Conservation (phyloP, 345 rosid species). For the Brassica incana region DNA sequence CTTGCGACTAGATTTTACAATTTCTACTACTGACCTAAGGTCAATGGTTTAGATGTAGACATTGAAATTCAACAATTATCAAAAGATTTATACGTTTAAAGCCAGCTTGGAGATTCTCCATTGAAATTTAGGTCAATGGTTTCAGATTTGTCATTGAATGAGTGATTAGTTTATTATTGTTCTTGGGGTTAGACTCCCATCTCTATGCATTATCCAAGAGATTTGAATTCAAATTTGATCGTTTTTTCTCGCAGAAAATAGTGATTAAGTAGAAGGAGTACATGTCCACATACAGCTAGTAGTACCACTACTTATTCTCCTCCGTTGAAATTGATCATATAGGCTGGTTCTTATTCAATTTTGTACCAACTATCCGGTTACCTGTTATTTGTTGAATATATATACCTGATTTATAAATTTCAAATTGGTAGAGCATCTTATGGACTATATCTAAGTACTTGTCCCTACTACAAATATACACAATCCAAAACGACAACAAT, state of each 20-base stretch:
- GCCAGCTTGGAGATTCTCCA: slow-evolving; percentile 42
- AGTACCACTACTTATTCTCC: slow-evolving; percentile 1
- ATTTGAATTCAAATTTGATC: slow-evolving; percentile 31
- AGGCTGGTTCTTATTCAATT: slow-evolving; percentile 16
- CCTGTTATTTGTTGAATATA: neutral
- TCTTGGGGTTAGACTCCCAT: slow-evolving; percentile 27
- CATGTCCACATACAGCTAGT: slow-evolving; percentile 27
- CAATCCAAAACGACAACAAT: neutral
- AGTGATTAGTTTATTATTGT: slow-evolving; percentile 16
- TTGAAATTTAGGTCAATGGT: slow-evolving; percentile 48
- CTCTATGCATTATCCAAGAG: slow-evolving; percentile 34
- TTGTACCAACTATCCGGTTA: slow-evolving; percentile 18
- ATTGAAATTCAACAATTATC: neutral
- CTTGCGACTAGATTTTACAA: neutral
- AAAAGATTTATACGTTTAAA: neutral
- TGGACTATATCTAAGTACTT: neutral
- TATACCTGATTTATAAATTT: neutral
- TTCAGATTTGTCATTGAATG: slow-evolving; percentile 43
- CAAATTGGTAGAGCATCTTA: slow-evolving; percentile 8
- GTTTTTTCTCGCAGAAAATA: neutral
- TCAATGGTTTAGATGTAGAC: neutral
- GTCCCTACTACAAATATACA: neutral
- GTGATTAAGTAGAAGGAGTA: slow-evolving; percentile 27
- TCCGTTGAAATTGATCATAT: slow-evolving; percentile 9
- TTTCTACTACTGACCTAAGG: neutral